Evolutionary conservation across 345 rosid genomes (phyloP).

Genomic region (Hibiscus tridactylites): DNA sequence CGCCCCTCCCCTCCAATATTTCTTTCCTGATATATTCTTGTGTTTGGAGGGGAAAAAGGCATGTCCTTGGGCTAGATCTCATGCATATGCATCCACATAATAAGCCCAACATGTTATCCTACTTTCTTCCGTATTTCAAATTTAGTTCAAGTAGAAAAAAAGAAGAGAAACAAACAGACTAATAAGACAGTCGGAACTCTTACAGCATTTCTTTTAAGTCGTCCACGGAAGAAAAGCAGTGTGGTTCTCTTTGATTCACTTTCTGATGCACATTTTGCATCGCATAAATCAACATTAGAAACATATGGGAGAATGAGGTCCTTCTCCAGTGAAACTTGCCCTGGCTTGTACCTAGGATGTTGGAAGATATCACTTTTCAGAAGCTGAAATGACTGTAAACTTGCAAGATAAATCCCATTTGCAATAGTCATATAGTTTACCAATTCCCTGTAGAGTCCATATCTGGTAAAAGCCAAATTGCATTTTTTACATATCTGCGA

Average conservation of each 20-base stretch:
- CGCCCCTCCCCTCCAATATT: not conserved
- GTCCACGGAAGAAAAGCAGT: conserved; percentile 77
- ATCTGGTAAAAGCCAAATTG: conserved; percentile 91
- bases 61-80: not conserved
- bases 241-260: conserved; percentile 52
- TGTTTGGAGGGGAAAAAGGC: not conserved
- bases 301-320: conserved; percentile 94
- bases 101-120: not conserved
- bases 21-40: not conserved
- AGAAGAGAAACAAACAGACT: not conserved
- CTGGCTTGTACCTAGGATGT: conserved; percentile 81
- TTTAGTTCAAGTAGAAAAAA: not conserved
- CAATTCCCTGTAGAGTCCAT: conserved; percentile 98
- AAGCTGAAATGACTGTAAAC: conserved; percentile 6
- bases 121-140: not conserved
- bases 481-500: conserved; percentile 71
- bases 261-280: conserved; percentile 60
- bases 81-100: not conserved
- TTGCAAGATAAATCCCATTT: conserved; percentile 7
- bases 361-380: conserved; percentile 15
- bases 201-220: conserved; percentile 96
- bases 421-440: conserved; percentile 30
- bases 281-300: conserved; percentile 75
- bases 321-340: conserved; percentile 90
- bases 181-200: conserved; percentile 15